Base-by-base conservation (phyloP, 352 stramenopile genomes). In the Phytophthora cactorum region DNA sequence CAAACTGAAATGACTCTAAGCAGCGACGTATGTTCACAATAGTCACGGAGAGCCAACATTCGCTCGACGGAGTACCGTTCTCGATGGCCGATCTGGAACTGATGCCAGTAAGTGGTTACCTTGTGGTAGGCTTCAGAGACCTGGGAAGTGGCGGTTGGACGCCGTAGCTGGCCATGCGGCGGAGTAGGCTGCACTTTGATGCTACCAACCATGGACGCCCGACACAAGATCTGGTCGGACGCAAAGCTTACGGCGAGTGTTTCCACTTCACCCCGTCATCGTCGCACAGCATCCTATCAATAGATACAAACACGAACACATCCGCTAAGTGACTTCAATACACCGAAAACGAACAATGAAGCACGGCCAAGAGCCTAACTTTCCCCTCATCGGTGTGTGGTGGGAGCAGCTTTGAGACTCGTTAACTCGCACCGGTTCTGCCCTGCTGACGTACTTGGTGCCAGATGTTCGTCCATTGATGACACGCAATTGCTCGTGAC, bases 1-100 rank as follows among this genome's bases (percentile, higher is more conserved):
- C 61, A 74, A 4, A 74, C 53, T 1, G 61, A 9, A 9, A 59
- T 36, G 2, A 57, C 59, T n/a, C 59, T 52, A 41, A n/a, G 53
- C 3, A 41, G 25, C 15, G 59, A 57, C 0, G 53, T 57, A 1
- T 38, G 59, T 9, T 49, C 0, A 6, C 22, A 61, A 31, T 73
- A 73, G 8, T 73, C 59, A 29, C 53, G 52, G n/a, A 73, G 44
- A 31, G 22, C 44, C 22, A 50, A 11, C 44, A 31, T 31, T 2
- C 44, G 17, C 22, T 50, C 17, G n/a, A 50, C 22, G 2, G 44
- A 50, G 22, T 50, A 31, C 1, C 22, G 22, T 50, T 31, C 44
- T 32, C 22, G n/a, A 27, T 50, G 44, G 5, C 41, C 41, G 41
- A 52, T 10, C n/a, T 3, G 66, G 39, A 0, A 69, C 4, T 28